Base-by-base conservation (phyloP, 495 filamentous ascomycete species). In the Acidiella bohemica region DNA sequence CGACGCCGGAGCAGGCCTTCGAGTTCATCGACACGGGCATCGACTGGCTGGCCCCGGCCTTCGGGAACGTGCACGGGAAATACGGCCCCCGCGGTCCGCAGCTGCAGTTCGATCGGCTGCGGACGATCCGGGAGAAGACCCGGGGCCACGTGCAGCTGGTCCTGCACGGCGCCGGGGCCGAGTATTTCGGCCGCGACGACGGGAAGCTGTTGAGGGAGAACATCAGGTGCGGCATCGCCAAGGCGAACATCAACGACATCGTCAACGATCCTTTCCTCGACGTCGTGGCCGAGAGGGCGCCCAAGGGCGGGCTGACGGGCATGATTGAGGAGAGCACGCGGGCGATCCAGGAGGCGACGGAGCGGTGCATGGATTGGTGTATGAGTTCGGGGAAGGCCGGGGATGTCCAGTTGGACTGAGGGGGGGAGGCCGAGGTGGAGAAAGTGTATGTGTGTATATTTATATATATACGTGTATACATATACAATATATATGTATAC, bases 21-120 rank as follows among this genome's bases (percentile, higher is more conserved):
- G 73, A 81, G 58, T 88, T 88, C 58, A 78, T 84, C 0, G 68
- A 65, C 8, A 84, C 80, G 19, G 83, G 84, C 0, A 84, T 87
- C 46, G 79, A 86, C 57, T 84, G 80, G 74, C 58, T 88, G 12
- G 83, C 82, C 9, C 84, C 84, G 0, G 80, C 81, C 7, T 88
- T 92, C 58, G 83, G 82, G 3, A 88, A 88, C 55, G 79, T 92
- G 26, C 82, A 88, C 63, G 83, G 84, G 5, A 74, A 78, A 50
- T 92, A 88, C 59, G 82, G 81, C 0, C 73, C 76, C 0, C 58
- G 78, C 9, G 82, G 81, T 0, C 79, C 84, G 19, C 71, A 71
- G 63, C 53, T 84, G 28, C 80, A 85, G 56, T 86, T 79, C 59
- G 75, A 79, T 21, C 64, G 36, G 4, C 20, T 37, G 12, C 20